Conservation (phyloP, 2,329 filamentous ascomycete species). For the Botrytis hyacinthi region DNA sequence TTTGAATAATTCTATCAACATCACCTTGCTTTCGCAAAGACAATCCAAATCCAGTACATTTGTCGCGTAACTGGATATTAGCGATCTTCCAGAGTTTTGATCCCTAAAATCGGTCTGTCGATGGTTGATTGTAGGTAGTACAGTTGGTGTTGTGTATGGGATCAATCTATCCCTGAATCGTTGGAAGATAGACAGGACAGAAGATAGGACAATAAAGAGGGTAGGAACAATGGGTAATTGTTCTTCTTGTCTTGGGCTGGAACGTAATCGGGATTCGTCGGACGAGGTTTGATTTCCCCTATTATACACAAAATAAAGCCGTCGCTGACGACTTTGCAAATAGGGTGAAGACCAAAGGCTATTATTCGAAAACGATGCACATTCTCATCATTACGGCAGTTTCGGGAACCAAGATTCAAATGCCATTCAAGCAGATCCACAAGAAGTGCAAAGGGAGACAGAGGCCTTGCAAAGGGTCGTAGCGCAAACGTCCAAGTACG, state of each 20-base stretch:
- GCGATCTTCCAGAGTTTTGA: neutral
- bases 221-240: constrained; percentile 54
- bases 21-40: constrained; percentile 13
- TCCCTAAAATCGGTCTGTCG: neutral
- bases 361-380: constrained; percentile 57
- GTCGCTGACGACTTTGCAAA: constrained; percentile 10
- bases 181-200: constrained; percentile 1
- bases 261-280: constrained; percentile 47
- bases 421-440: constrained; percentile 53
- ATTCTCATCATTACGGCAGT: constrained; percentile 59
- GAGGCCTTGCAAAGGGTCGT: constrained; percentile 64
- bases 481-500: constrained; percentile 61
- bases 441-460: constrained; percentile 61
- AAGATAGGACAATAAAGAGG: constrained; percentile 13
- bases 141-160: constrained; percentile 14
- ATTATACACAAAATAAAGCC: neutral
- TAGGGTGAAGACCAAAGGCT: constrained; percentile 47
- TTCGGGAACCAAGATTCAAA: constrained; percentile 57
- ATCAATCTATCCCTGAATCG: constrained; percentile 3
- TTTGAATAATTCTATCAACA: neutral
- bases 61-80: constrained; percentile 10
- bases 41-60: neutral
- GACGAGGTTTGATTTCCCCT: constrained; percentile 50
- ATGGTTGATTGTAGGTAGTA: constrained; percentile 20
- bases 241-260: constrained; percentile 57